Evolutionary conservation across 2,329 filamentous ascomycete genomes (phyloP), one percentile per base, ranked within the genome.

Genomic region (Furcasterigmium furcatum): DNA sequence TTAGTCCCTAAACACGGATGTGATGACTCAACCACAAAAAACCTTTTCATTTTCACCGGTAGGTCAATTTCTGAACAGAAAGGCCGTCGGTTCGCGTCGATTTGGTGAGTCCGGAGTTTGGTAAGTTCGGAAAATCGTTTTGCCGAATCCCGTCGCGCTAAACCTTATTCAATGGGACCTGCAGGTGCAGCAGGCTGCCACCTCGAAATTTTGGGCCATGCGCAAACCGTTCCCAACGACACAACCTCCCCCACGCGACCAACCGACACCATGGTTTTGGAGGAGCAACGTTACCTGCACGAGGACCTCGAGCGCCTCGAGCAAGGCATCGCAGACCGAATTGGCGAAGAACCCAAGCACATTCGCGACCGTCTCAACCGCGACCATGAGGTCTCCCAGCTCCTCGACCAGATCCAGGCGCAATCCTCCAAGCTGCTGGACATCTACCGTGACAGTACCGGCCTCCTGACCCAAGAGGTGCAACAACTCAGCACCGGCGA

Each of bases 271-370:
- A 85, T 96, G 91, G 73, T 95, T 55, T 72, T 96, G 52, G 95
- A 99, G 74, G 91, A 97, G 58, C 87, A 97, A 70, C 82, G 94
- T 58, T 91, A 89, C 60, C 82, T 96, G 58, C 91, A 96, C 58
- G 94, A 99, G 80, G 94, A 99, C 69, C 74, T 99, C 42, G 94
- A 99, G 77, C 85, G 94, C 52, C 80, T 99, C 48, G 94, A 99
- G 70, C 90, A 96, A 66, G 94, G 88, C 44, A 87, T 96, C 58
- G 87, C 89, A 45, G 91, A 97, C 70, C 87, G 91, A 59, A 82
- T 95, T 49, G 78, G 84, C 51, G 90, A 96, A 55, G 91, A 97
- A 53, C 91, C 92, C 38, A 88, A 87, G 68, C 54, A 95, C 88
- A 88, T 95, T 52, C 88, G 94, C 59, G 90, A 96, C 62, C 82